Evolutionary conservation across 176 grass and related monocot species (phyloP), one percentile per base, ranked within the genome.

Genomic region (Cenchrus americanus): DNA sequence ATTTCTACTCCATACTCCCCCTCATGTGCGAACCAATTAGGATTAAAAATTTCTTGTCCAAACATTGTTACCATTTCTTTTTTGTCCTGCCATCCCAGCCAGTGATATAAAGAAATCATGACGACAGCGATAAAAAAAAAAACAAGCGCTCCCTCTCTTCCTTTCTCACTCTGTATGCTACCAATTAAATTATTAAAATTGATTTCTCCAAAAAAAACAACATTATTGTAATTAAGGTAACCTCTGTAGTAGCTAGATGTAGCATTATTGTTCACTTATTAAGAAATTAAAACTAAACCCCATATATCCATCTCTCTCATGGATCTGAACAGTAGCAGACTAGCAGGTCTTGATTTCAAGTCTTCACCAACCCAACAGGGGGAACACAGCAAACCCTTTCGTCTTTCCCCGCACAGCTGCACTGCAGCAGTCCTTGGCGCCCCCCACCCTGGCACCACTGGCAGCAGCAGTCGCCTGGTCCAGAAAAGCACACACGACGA

Each of bases 401-500:
- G 43, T 54, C 15, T 53, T 59, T 21, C 30, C 27, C 30, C 8
- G 27, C 62, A 32, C 62, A 32, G 43, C 62, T 37, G 27, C 47
- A 18, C 62, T 66, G 63, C 47, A 18, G 3, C 47, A 49, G 73
- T 63, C n/a, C 23, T 7, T 9, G 43, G 6, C 8, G 43, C 43
- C 37, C 75, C 79, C 44, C 80, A 83, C 79, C n/a, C 42, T 52
- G 78, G 62, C 85, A 48, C 21, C 13, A 14, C 48, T 42, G 13
- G 23, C 19, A 7, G 27, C 23, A 71, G 14, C 30, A 41, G 14
- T 24, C 12, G 50, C 42, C 81, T 80, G 26, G 76, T 84, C 76
- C 87, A 88, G 81, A 84, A 84, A 73, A 84, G 50, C 59, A 73
- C 62, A 21, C 67, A 72, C 59, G 40, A 50, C 59, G 49, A 50